Evolutionary conservation across 2,329 filamentous ascomycete species (phyloP), one percentile per base, ranked within the genome.

Genomic region (Cladophialophora chaetospira): DNA sequence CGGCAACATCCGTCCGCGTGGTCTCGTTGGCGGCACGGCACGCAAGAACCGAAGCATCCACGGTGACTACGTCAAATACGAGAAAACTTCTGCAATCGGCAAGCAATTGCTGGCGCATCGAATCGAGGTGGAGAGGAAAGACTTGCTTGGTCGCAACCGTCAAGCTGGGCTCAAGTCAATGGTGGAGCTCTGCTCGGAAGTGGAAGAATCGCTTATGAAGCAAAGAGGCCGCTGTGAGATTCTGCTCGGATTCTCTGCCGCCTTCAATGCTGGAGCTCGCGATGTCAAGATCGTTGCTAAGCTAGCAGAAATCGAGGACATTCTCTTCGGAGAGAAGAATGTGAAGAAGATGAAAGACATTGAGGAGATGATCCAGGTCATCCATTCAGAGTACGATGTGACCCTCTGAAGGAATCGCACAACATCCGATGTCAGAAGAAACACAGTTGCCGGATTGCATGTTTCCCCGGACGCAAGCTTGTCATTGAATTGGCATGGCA

Each of bases 11-110:
- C 53, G 58, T 28, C 55, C 26, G 38, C 46, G 55, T n/a, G 59
- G 59, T 11, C 48, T 61, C 6, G 28, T 26, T 13, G 55, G 59
- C 17, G 59, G 59, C 28, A 48, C 29, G 10, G 59, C 59, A 11
- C 59, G 59, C 31, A 53, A 48, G 38, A 46, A 53, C 25, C 36
- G 43, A 9, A 38, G 31, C 5, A 48, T 40, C 17, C 40, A 13
- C 21, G 44, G 49, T 19, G 44, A 23, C 4, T 58, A 55, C 31
- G 43, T 55, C 2, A 52, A 21, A 9, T 36, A 56, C 36, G 19
- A 31, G 2, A 19, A 52, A 13, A 40, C 17, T 11, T 15, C 36
- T 1, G 36, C 36, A 9, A 29, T 53, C n/a, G 23, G 36, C 15
- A 11, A 25, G 4, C 19, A 43, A 11, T n/a, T 46, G 4, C 25